Evolutionary conservation across 768 basidiomycete genomes (phyloP).

Genomic region (Hemileccinum impolitum): DNA sequence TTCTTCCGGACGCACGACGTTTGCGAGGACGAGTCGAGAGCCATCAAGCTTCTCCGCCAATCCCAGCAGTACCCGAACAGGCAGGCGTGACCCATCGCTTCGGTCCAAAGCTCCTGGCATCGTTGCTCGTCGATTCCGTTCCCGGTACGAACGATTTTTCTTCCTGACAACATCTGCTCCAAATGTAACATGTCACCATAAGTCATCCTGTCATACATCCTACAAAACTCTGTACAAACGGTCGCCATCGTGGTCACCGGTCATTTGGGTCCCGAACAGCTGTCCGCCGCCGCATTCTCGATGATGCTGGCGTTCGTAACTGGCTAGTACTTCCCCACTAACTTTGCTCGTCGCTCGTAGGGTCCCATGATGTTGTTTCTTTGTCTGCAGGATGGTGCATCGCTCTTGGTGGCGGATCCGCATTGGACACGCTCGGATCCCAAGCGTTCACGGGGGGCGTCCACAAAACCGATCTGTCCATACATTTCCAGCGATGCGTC

Average conservation of each 20-base stretch:
- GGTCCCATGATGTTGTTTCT: slow-evolving; percentile 50
- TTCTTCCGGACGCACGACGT: slow-evolving; percentile 20
- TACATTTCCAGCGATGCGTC: slow-evolving; percentile 71
- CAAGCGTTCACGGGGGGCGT: slow-evolving; percentile 69
- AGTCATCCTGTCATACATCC: slow-evolving; percentile 68
- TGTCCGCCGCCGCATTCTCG: slow-evolving; percentile 70
- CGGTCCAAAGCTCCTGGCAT: slow-evolving; percentile 38
- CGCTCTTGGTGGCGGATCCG: slow-evolving; percentile 75
- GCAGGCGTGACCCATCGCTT: slow-evolving; percentile 23
- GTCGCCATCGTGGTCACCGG: slow-evolving; percentile 60
- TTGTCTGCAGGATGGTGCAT: slow-evolving; percentile 63
- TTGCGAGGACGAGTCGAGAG: slow-evolving; percentile 6
- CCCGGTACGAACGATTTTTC: slow-evolving; percentile 42
- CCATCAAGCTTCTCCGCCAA: slow-evolving; percentile 11
- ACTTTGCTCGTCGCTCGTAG: slow-evolving; percentile 26
- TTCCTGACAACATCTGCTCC: neutral
- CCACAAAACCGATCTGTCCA: slow-evolving; percentile 58
- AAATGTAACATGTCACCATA: neutral
- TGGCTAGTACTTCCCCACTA: slow-evolving; percentile 49
- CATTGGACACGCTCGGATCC: slow-evolving; percentile 74
- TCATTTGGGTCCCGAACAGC: slow-evolving; percentile 63
- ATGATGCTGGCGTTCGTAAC: slow-evolving; percentile 79
- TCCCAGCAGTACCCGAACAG: slow-evolving; percentile 25
- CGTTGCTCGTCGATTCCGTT: slow-evolving; percentile 53
- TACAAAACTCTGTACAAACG: slow-evolving; percentile 75